Percentiles rank a stretch among this genome's conserved stretches.
Conservation (phyloP, 2,329 filamentous ascomycete species). For the Diaporthe citri region DNA sequence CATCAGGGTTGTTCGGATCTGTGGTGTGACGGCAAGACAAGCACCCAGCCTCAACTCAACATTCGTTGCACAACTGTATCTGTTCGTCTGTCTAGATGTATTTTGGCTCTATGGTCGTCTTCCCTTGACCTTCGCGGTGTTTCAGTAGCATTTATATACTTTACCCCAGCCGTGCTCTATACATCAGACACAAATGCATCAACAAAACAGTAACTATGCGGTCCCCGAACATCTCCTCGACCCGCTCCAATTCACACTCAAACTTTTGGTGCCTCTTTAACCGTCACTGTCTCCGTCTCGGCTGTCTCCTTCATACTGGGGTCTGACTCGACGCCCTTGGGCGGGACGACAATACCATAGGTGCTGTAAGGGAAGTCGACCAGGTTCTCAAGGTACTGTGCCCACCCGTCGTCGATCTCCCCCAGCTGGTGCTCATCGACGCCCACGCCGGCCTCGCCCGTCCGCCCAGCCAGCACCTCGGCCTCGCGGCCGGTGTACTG, state of each 20-base stretch:
- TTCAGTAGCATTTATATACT: not conserved
- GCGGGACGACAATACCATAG: conserved; percentile 68
- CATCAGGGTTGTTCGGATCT: not conserved
- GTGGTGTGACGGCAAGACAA: not conserved
- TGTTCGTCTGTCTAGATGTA: not conserved
- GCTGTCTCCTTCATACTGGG: conserved; percentile 57
- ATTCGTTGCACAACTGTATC: not conserved
- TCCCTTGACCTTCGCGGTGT: not conserved
- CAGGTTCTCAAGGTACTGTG: conserved; percentile 64
- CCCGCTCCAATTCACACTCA: not conserved
- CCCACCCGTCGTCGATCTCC: conserved; percentile 72
- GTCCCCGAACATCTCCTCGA: not conserved
- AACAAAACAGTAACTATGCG: not conserved
- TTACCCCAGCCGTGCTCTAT: not conserved
- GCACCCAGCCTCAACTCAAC: not conserved
- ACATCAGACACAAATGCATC: not conserved
- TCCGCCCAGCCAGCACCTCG: conserved; percentile 85
- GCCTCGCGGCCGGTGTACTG: conserved; percentile 83
- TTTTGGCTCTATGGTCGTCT: not conserved
- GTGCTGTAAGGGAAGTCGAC: conserved; percentile 69
- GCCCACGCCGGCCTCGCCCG: conserved; percentile 72
- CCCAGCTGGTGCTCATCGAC: conserved; percentile 69
- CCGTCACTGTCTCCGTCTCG: conserved; percentile 34
- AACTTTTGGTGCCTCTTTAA: conserved; percentile 37
- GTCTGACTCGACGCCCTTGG: conserved; percentile 57